Conservation (phyloP, 2,329 filamentous ascomycete genomes). For the Penicillium freii region DNA sequence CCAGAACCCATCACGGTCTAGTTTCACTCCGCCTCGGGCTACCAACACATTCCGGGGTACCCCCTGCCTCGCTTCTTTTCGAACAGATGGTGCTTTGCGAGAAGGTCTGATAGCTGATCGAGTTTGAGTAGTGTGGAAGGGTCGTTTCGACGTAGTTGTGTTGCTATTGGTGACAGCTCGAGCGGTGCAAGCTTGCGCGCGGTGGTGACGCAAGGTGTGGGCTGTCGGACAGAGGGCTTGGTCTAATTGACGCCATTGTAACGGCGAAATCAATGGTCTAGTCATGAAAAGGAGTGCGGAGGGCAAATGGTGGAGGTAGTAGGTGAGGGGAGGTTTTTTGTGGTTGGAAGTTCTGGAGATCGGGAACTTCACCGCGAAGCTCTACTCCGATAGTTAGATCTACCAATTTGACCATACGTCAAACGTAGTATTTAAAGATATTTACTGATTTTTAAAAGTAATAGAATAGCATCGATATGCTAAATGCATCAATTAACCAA, state of each 20-base stretch:
- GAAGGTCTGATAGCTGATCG: background rate
- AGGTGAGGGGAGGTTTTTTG: conserved; percentile 1
- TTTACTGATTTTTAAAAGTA: background rate
- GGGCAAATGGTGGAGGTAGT: background rate
- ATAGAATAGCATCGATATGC: conserved; percentile 12
- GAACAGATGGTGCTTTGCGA: background rate
- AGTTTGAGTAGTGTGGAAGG: conserved; percentile 14
- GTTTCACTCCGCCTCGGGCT: background rate
- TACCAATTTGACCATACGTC: background rate
- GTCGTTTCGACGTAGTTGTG: background rate
- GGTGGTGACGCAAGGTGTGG: background rate
- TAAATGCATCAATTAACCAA: conserved; percentile 30
- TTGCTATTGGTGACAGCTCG: background rate
- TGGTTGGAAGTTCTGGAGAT: conserved; percentile 14
- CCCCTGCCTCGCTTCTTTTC: background rate
- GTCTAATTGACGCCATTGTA: conserved; percentile 16
- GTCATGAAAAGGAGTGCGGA: conserved; percentile 13
- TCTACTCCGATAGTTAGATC: background rate
- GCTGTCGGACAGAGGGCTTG: conserved; percentile 1
- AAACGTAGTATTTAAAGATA: background rate
- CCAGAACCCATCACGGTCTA: conserved; percentile 4
- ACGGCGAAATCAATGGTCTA: conserved; percentile 14
- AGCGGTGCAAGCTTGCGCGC: background rate
- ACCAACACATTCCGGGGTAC: background rate
- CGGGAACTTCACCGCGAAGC: background rate